phyloP scores from a whole-genome alignment of 2,329 filamentous ascomycete species.

The Drechmeria coniospora region DNA sequence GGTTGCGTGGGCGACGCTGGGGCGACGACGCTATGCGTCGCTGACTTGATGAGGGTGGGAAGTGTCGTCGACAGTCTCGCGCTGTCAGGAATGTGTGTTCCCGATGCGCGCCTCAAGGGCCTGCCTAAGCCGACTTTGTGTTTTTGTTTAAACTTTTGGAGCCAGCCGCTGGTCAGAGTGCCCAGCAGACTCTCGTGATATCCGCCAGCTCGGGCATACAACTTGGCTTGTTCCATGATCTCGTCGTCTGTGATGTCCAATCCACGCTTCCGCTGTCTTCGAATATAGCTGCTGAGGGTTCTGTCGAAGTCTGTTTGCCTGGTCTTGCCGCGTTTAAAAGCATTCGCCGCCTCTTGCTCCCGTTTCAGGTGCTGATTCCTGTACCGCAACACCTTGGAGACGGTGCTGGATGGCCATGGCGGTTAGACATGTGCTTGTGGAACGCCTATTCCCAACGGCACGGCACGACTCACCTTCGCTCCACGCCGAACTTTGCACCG shows the following conservation, averaged over 20 bases:
- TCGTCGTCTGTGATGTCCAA: slow-evolving; percentile 60
- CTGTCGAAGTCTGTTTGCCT: slow-evolving; percentile 85
- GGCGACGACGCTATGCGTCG: slow-evolving; percentile 46
- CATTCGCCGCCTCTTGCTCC: slow-evolving; percentile 49
- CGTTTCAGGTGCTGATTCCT: slow-evolving; percentile 88
- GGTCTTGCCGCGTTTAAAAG: slow-evolving; percentile 68
- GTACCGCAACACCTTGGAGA: slow-evolving; percentile 92
- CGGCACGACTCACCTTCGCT: slow-evolving; percentile 97
- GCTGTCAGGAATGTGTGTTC: slow-evolving; percentile 57
- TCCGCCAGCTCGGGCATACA: slow-evolving; percentile 58
- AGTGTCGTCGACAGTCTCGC: slow-evolving; percentile 39
- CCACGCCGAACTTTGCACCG: slow-evolving; percentile 86
- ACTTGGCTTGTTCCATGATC: slow-evolving; percentile 68
- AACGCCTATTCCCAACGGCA: too few relatives aligned
- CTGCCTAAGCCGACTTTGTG: slow-evolving; percentile 41
- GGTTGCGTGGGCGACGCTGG: slow-evolving; percentile 56
- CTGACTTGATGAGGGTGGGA: slow-evolving; percentile 7
- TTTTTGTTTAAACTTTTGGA: slow-evolving; percentile 93
- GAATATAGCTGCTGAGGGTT: slow-evolving; percentile 74
- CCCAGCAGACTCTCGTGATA: slow-evolving; percentile 58
- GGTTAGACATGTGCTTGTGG: too few relatives aligned
- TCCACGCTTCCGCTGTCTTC: slow-evolving; percentile 65
- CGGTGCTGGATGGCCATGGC: slow-evolving; percentile 49
- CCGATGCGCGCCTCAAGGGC: slow-evolving; percentile 41
- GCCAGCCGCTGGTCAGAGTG: slow-evolving; percentile 60